phyloP scores from a whole-genome alignment of 768 basidiomycete species.

The Leccinum subgranulosum region DNA sequence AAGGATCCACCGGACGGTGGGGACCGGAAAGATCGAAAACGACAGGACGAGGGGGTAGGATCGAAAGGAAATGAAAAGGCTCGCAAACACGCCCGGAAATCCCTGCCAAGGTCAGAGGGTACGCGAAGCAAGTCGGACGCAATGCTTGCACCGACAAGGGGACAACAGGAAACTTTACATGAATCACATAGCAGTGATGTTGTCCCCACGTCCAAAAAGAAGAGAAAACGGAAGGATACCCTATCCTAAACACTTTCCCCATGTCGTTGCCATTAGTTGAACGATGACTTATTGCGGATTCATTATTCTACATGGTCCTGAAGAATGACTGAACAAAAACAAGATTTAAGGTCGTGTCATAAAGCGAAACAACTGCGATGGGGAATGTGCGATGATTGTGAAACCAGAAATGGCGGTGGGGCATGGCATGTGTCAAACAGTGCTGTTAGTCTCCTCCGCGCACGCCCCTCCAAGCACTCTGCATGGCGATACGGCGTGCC shows the following conservation, averaged over 20 bases:
- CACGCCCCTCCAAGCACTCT: slow-evolving; percentile 82
- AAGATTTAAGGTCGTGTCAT: slow-evolving; percentile 8
- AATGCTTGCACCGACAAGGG: neutral
- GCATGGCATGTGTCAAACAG: slow-evolving; percentile 4
- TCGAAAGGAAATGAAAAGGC: slow-evolving; percentile 1
- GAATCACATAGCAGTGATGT: neutral
- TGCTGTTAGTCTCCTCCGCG: slow-evolving; percentile 41
- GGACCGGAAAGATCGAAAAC: neutral
- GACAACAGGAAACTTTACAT: slow-evolving; percentile 6
- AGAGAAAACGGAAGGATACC: slow-evolving; percentile 21
- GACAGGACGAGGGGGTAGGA: neutral
- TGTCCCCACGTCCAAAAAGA: slow-evolving; percentile 14
- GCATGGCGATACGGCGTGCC: slow-evolving; percentile 84
- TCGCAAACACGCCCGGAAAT: slow-evolving; percentile 7
- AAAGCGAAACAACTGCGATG: slow-evolving; percentile 7
- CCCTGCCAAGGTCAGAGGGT: slow-evolving; percentile 6
- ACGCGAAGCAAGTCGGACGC: neutral
- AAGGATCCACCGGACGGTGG: neutral
- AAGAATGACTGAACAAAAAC: slow-evolving; percentile 12
- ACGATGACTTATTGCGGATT: slow-evolving; percentile 8
- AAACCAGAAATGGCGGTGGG: neutral
- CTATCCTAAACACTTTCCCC: slow-evolving; percentile 2
- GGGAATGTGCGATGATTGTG: slow-evolving; percentile 6
- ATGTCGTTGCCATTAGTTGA: neutral
- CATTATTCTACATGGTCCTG: slow-evolving; percentile 28